A percentile compares a stretch with the other conserved stretches of the same genome.
Evolutionary conservation across 2,329 filamentous ascomycete species (phyloP).

Genomic region (Talaromyces sp.): DNA sequence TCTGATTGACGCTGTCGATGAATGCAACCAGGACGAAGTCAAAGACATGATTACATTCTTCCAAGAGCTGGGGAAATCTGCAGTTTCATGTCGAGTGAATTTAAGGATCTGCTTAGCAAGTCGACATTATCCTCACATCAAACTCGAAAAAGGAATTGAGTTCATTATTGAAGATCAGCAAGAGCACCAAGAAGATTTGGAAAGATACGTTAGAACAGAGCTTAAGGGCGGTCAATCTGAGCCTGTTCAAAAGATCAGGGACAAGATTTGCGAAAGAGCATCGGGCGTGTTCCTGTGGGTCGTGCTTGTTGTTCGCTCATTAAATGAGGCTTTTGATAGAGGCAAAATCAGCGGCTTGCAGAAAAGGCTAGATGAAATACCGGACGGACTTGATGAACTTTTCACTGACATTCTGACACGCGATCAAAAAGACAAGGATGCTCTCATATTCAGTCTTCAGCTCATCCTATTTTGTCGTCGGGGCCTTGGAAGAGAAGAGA

Average conservation of each 20-base stretch:
- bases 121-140: slow-evolving; percentile 44
- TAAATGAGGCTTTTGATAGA: slow-evolving; percentile 33
- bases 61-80: slow-evolving; percentile 24
- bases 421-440: slow-evolving; percentile 3
- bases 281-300: slow-evolving; percentile 44
- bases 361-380: slow-evolving; percentile 30
- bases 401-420: slow-evolving; percentile 14
- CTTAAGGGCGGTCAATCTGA: background rate
- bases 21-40: slow-evolving; percentile 38
- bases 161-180: slow-evolving; percentile 37
- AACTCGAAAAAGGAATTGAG: slow-evolving; percentile 20
- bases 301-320: slow-evolving; percentile 38
- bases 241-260: slow-evolving; percentile 22
- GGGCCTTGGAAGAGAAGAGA: slow-evolving; percentile 15
- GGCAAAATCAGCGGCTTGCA: slow-evolving; percentile 23
- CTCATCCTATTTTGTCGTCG: slow-evolving; percentile 11
- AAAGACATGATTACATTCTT: slow-evolving; percentile 35
- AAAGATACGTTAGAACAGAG: background rate
- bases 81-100: slow-evolving; percentile 5
- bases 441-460: slow-evolving; percentile 5
- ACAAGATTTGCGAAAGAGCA: slow-evolving; percentile 34
- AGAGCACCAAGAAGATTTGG: slow-evolving; percentile 26
- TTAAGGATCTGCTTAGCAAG: slow-evolving; percentile 39
- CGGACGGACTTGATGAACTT: slow-evolving; percentile 16
- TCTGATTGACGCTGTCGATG: slow-evolving; percentile 46